Percentiles rank a stretch among this genome's conserved stretches.
Evolutionary conservation across 1,284 basidiomycete species (phyloP).

Genomic region (Ustilago hordei): DNA sequence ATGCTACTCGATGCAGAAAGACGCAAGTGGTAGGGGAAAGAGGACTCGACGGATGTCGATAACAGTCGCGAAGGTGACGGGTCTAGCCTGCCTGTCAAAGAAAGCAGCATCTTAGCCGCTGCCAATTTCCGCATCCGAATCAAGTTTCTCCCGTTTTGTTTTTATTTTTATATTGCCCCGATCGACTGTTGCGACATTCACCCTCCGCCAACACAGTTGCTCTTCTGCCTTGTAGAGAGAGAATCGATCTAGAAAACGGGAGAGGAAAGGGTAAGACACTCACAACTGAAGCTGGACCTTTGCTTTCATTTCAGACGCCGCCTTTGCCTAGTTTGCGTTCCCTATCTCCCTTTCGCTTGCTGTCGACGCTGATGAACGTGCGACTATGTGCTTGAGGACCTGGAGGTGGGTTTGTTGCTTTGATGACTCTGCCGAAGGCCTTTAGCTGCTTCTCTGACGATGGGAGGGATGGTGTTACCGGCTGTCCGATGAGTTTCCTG

Average conservation of each 20-base stretch:
- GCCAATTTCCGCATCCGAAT: not conserved
- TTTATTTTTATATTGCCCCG: too few species aligned
- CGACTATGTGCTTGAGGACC: not conserved
- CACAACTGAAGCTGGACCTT: not conserved
- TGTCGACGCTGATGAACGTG: not conserved
- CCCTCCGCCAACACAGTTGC: not conserved
- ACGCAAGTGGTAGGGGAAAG: too few species aligned
- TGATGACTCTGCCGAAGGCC: not conserved
- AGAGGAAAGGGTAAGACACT: not conserved
- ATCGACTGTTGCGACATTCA: not conserved
- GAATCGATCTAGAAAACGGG: not conserved
- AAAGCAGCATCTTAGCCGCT: not conserved
- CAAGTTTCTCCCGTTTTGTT: not conserved
- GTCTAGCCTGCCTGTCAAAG: not conserved
- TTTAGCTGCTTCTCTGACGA: too few species aligned
- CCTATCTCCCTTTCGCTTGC: not conserved
- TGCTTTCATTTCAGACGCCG: slow-evolving; percentile 37
- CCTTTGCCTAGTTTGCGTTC: not conserved
- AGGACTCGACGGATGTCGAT: too few species aligned
- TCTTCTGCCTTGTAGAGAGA: not conserved
- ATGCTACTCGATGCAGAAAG: too few species aligned
- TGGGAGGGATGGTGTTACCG: not conserved
- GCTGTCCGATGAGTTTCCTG: not conserved
- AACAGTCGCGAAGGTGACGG: too few species aligned
- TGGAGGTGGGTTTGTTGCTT: too few species aligned